phyloP scores from a whole-genome alignment of 257 asterid species.

The Gardenia jasminoides region DNA sequence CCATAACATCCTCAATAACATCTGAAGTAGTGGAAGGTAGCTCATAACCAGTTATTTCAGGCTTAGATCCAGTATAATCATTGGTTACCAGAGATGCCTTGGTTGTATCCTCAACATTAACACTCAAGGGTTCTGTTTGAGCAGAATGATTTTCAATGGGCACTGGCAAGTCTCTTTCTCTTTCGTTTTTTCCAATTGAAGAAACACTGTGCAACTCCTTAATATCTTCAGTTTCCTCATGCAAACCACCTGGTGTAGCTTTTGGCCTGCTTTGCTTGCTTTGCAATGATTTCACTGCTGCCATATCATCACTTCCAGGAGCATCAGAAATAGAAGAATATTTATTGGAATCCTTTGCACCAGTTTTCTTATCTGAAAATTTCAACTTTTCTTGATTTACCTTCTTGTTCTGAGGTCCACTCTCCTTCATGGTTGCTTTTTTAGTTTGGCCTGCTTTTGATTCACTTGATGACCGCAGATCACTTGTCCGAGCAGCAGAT shows the following conservation, averaged over 20 bases:
- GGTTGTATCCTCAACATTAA: slow-evolving; percentile 11
- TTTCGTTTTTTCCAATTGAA: slow-evolving; percentile 41
- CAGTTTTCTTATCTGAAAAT: slow-evolving; percentile 31
- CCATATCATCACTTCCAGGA: slow-evolving; percentile 16
- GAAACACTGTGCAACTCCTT: slow-evolving; percentile 42
- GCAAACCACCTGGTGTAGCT: slow-evolving; percentile 11
- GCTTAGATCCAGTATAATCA: slow-evolving; percentile 11
- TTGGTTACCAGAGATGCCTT: slow-evolving; percentile 14
- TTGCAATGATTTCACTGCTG: slow-evolving; percentile 11
- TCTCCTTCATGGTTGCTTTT: slow-evolving; percentile 35
- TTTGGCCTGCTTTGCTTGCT: slow-evolving; percentile 21
- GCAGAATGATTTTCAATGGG: slow-evolving; percentile 18
- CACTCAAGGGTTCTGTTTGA: slow-evolving; percentile 16
- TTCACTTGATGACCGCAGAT: slow-evolving; percentile 32
- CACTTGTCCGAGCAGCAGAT: slow-evolving; percentile 56
- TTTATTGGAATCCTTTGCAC: slow-evolving; percentile 23
- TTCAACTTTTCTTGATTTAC: slow-evolving; percentile 27
- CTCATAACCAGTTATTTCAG: slow-evolving; percentile 18
- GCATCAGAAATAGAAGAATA: slow-evolving; percentile 24
- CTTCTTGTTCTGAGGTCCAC: slow-evolving; percentile 32
- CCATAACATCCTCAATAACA: slow-evolving; percentile 19
- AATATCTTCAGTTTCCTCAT: slow-evolving; percentile 31
- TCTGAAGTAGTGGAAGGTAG: slow-evolving; percentile 19
- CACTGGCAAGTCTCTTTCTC: slow-evolving; percentile 11
- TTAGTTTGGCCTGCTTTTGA: slow-evolving; percentile 35